phyloP scores from a whole-genome alignment of 148 eudicot genomes.

The Rhododendron henanense region DNA sequence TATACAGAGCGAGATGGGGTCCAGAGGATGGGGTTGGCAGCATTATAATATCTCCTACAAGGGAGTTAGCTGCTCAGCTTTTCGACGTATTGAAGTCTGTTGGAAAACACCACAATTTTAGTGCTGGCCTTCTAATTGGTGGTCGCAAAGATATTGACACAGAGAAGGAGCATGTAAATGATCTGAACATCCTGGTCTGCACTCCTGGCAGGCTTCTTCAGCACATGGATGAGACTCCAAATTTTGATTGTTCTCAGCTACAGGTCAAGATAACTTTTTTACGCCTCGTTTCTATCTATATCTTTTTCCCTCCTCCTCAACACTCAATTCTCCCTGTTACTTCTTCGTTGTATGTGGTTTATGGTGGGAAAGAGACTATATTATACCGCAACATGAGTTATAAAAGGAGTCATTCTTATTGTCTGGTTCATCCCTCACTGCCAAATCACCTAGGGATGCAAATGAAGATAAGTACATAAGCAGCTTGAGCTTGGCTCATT shows the following conservation, averaged over 20 bases:
- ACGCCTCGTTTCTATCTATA: background rate
- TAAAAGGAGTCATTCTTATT: background rate
- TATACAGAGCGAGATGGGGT: slow-evolving; percentile 78
- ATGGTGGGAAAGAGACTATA: background rate
- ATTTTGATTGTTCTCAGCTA: slow-evolving; percentile 89
- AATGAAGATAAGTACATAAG: background rate
- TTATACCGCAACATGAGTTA: background rate
- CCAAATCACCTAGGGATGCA: background rate
- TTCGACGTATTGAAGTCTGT: slow-evolving; percentile 75
- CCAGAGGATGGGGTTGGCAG: slow-evolving; percentile 90
- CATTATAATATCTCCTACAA: slow-evolving; percentile 87
- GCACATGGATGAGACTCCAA: slow-evolving; percentile 95
- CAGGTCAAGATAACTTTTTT: slow-evolving; percentile 50
- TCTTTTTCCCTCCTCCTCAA: background rate
- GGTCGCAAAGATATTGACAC: slow-evolving; percentile 81
- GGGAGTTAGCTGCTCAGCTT: slow-evolving; percentile 80
- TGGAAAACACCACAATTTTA: slow-evolving; percentile 76
- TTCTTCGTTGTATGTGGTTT: background rate
- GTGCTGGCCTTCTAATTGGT: slow-evolving; percentile 95
- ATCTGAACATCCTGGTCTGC: slow-evolving; percentile 76
- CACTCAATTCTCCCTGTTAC: background rate
- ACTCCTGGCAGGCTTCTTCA: slow-evolving; percentile 96
- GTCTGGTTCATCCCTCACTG: background rate
- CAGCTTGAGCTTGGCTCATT: background rate
- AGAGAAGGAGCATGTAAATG: slow-evolving; percentile 83